A percentile compares a stretch with the other conserved stretches of the same genome.
Conservation (phyloP, 306 rosid genomes). For the Argentina anserina region DNA sequence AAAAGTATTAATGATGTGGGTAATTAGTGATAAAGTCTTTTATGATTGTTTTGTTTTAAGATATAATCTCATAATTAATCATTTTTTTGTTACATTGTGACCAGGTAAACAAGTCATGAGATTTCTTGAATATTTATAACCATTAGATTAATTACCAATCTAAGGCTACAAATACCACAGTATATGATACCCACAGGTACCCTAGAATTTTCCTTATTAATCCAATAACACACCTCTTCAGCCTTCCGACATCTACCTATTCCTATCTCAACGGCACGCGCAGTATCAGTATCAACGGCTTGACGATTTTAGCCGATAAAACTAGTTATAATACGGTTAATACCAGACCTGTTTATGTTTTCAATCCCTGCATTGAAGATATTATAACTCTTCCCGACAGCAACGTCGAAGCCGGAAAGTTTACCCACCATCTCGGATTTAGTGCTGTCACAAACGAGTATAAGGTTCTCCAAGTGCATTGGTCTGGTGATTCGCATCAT, state of each 20-base stretch:
- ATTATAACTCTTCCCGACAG: not conserved
- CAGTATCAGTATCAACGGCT: not conserved
- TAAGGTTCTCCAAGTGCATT: not conserved
- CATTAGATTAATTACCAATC: no score
- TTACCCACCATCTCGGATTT: not conserved
- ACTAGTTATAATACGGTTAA: no score
- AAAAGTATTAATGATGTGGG: no score
- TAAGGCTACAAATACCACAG: no score
- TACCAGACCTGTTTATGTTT: not conserved
- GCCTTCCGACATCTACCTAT: not conserved
- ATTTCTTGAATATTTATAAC: no score
- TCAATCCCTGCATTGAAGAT: not conserved
- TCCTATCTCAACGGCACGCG: not conserved
- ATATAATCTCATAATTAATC: no score
- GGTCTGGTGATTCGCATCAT: not conserved
- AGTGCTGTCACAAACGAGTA: conserved; percentile 7
- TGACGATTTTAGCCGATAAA: not conserved
- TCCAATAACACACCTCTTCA: not conserved
- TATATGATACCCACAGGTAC: no score
- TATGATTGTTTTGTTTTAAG: no score
- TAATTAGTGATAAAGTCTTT: no score
- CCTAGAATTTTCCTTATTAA: not conserved
- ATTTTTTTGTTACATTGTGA: no score
- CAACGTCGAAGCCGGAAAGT: not conserved
- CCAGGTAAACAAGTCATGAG: no score